These are phyloP conservation scores for Lumnitzera littorea DNA, from an alignment of 345 rosid genomes.

Conservation along the genomic window DNA sequence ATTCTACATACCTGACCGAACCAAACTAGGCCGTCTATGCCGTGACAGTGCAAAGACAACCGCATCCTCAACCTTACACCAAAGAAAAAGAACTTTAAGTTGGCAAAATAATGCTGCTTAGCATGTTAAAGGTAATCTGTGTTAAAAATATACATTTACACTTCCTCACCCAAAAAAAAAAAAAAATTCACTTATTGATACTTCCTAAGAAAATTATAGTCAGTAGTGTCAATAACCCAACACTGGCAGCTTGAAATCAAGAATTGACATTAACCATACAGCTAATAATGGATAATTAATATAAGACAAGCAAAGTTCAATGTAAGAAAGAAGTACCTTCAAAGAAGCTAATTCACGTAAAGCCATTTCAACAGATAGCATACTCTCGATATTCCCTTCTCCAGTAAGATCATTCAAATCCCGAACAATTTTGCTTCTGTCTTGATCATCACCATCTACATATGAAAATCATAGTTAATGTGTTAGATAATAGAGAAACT, in stretches of 20 bases:
- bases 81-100: background rate
- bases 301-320: background rate
- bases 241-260: no score
- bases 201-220: no score
- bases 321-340: slow-evolving; percentile 43
- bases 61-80: slow-evolving; percentile 82
- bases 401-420: slow-evolving; percentile 74
- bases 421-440: slow-evolving; percentile 41
- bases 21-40: slow-evolving; percentile 47
- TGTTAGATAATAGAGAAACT: background rate
- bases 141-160: no score
- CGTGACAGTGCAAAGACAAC: slow-evolving; percentile 62
- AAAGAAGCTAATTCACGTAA: slow-evolving; percentile 82
- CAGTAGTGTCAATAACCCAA: no score
- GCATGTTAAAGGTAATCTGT: no score
- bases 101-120: background rate
- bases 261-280: no score
- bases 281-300: slow-evolving; percentile 1
- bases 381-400: slow-evolving; percentile 98
- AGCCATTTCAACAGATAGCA: slow-evolving; percentile 99
- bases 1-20: slow-evolving; percentile 38
- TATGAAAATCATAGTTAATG: slow-evolving; percentile 2
- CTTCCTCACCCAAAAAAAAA: no score
- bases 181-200: no score
- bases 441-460: slow-evolving; percentile 45